Base-by-base conservation (phyloP, 768 basidiomycete species). In the Rhodotorula toruloides region DNA sequence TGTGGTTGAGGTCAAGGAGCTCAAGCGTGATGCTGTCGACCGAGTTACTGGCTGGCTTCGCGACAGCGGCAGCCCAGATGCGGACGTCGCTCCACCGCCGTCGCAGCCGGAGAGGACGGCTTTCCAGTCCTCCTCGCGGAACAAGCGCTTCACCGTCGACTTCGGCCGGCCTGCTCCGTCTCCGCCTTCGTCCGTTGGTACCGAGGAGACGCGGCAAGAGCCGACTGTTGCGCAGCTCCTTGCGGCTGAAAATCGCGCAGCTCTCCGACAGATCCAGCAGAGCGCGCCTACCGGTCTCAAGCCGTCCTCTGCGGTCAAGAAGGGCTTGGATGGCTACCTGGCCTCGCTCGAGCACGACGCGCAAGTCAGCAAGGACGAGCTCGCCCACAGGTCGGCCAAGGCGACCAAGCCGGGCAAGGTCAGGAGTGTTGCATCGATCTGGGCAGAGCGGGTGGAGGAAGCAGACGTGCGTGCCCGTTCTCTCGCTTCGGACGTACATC, bases 181-280 rank as follows among this genome's bases (percentile, higher is more conserved):
- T 10, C 68, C 68, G 37, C 68, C 68, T 3, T 22, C 50, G 12
- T 43, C 44, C 54, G 36, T 31, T 36, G 42, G n/a, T 8, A 2
- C 1, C 63, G 34, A 10, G 27, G 21, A n/a, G 25, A 25, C 43
- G 25, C 13, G 44, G 47, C 3, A 29, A n/a, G 59, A 48, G 6
- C 70, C 54, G 25, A 58, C 65, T 1, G 58, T 50, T 22, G 65
- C 61, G 11, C 65, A 71, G n/a, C 58, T 61, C 2, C 53, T 71
- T 50, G 65, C 61, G 0, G 54, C 58, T 12, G 61, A 67, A 34
- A 50, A 57, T 16, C 61, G 67, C 10, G 58, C 53, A 16, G 57
- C 39, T 0, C 32, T 63, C 11, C 60, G 53, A 0, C 37, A 22
- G 13, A 37, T 46, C 7, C 44, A 37, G 39, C 16, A 55, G 40